Conservation (phyloP, 805 yeast species). For the Hanseniaspora lindneri region DNA sequence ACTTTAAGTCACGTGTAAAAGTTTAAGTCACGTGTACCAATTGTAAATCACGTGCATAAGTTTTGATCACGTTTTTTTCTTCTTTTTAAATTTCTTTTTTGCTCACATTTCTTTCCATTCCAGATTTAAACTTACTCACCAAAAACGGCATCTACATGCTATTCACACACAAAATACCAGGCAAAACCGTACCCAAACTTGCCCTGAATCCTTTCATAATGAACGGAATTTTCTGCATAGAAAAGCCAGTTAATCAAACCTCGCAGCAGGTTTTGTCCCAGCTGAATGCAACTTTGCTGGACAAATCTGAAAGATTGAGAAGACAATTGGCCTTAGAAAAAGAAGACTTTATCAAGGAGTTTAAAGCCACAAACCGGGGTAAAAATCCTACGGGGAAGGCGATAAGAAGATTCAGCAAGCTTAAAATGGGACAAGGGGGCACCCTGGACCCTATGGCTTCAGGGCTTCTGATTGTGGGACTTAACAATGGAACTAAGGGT, state of each 20-base stretch:
- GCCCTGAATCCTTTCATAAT: slow-evolving; percentile 30
- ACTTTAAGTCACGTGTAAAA: too few relatives aligned
- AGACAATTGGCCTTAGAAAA: slow-evolving; percentile 39
- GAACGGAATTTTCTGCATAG: slow-evolving; percentile 90
- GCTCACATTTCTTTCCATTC: neutral
- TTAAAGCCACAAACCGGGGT: slow-evolving; percentile 32
- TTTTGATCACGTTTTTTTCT: too few relatives aligned
- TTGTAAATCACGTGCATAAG: too few relatives aligned
- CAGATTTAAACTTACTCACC: neutral
- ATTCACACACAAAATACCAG: neutral
- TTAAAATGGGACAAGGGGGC: slow-evolving; percentile 97
- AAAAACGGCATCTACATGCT: too few relatives aligned
- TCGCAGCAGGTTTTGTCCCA: slow-evolving; percentile 63
- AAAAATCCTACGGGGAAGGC: slow-evolving; percentile 39
- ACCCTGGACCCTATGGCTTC: slow-evolving; percentile 91
- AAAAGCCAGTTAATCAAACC: slow-evolving; percentile 76
- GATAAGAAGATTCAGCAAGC: slow-evolving; percentile 39
- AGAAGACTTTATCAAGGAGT: slow-evolving; percentile 30
- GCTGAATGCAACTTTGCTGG: slow-evolving; percentile 51
- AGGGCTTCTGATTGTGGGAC: slow-evolving; percentile 86
- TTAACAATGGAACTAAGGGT: slow-evolving; percentile 83
- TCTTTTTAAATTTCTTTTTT: too few relatives aligned
- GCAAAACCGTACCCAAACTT: neutral
- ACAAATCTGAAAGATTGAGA: slow-evolving; percentile 42
- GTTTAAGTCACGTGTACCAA: too few relatives aligned